Evolutionary conservation across 129 eudicot species (phyloP).

Genomic region (Lonicera japonica): DNA sequence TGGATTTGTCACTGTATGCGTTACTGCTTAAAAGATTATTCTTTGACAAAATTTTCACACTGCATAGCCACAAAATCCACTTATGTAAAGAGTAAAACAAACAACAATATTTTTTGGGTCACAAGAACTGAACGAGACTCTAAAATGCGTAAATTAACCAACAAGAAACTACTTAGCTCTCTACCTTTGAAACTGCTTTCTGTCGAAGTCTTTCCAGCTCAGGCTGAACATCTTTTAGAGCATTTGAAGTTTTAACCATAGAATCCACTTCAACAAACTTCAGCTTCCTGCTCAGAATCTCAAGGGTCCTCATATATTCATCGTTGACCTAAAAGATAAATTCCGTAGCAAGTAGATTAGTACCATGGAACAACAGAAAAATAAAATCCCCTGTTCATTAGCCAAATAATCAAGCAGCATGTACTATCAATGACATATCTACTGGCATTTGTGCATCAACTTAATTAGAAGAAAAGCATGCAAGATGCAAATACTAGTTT

Average conservation of each 20-base stretch:
- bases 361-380: neutral
- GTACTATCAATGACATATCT: neutral
- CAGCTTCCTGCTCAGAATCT: slow-evolving; percentile 81
- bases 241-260: slow-evolving; percentile 84
- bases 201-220: slow-evolving; percentile 94
- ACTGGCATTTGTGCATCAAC: neutral
- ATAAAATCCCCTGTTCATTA: neutral
- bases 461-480: neutral
- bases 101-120: neutral
- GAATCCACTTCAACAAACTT: slow-evolving; percentile 81
- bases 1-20: no score
- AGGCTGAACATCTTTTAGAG: slow-evolving; percentile 91
- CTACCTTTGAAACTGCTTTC: slow-evolving; percentile 90
- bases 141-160: neutral
- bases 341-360: neutral
- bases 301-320: slow-evolving; percentile 87
- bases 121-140: neutral
- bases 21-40: no score
- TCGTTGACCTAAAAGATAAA: slow-evolving; percentile 63
- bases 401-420: slow-evolving; percentile 8
- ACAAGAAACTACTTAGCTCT: neutral
- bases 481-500: neutral
- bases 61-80: neutral
- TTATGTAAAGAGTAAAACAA: neutral
- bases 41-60: no score